These are phyloP conservation scores for Carnegiea gigantea DNA, from an alignment of 179 eudicot species.

Conservation along the genomic window DNA sequence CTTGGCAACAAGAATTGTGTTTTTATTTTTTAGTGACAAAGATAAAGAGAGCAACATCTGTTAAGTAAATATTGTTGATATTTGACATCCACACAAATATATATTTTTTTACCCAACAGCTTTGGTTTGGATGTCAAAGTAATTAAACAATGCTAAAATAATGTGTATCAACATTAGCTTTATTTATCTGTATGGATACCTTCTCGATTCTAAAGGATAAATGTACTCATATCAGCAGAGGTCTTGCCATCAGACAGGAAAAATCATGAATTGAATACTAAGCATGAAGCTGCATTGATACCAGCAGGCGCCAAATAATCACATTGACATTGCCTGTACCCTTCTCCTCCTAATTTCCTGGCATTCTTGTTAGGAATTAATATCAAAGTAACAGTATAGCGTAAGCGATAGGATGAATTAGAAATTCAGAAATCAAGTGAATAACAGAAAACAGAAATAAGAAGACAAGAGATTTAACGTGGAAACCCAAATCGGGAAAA, in stretches of 20 bases:
- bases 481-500: too few relatives aligned
- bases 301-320: conserved; percentile 10
- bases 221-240: neutral
- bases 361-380: too few relatives aligned
- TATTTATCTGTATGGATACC: neutral
- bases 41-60: neutral
- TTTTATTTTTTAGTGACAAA: too few relatives aligned
- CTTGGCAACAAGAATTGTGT: too few relatives aligned
- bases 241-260: neutral
- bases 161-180: neutral
- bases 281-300: too few relatives aligned
- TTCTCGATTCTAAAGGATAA: neutral
- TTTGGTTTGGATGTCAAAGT: neutral
- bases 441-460: too few relatives aligned
- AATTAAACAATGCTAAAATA: neutral
- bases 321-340: conserved; percentile 47
- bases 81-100: neutral
- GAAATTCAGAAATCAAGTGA: too few relatives aligned
- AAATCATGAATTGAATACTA: too few relatives aligned
- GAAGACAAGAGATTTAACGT: too few relatives aligned
- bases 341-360: conserved; percentile 20
- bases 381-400: too few relatives aligned
- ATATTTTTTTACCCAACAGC: neutral
- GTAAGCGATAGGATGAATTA: too few relatives aligned
- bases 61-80: neutral